A percentile compares a stretch with the other conserved stretches of the same genome.
Conservation (phyloP, 371 early-diverging fungal genomes). For the Saksenaea vasiformis region DNA sequence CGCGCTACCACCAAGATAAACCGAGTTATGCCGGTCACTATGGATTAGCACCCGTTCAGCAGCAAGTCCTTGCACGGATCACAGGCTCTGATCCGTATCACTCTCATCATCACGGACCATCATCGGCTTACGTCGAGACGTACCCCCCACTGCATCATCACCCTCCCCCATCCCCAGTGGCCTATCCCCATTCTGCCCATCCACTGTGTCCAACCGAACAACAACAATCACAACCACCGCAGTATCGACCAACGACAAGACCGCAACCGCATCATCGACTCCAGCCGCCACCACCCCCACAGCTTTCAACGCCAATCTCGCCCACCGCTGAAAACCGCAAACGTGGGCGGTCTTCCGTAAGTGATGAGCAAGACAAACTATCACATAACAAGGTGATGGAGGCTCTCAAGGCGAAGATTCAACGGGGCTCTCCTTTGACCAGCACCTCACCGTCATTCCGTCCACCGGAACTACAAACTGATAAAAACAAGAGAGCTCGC, state of each 20-base stretch:
- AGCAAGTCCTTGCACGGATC: conserved; percentile 39
- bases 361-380: conserved; percentile 13
- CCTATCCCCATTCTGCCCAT: conserved; percentile 39
- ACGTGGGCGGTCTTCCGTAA: not conserved
- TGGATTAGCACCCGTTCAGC: conserved; percentile 36
- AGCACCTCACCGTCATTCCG: not conserved
- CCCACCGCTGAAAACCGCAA: conserved; percentile 5
- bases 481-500: conserved; percentile 15
- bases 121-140: conserved; percentile 1
- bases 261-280: conserved; percentile 1
- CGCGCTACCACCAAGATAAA: conserved; percentile 13
- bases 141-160: conserved; percentile 6
- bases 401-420: conserved; percentile 39
- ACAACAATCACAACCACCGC: not conserved
- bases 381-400: conserved; percentile 41
- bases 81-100: conserved; percentile 7
- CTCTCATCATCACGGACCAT: conserved; percentile 10
- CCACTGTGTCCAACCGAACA: conserved; percentile 32
- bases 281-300: not conserved
- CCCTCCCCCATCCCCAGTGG: conserved; percentile 30
- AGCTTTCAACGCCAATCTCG: not conserved
- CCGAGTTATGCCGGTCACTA: conserved; percentile 14
- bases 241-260: conserved; percentile 4
- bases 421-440: conserved; percentile 18
- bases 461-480: conserved; percentile 14